phyloP scores from a whole-genome alignment of 2,329 filamentous ascomycete species.

The Fusarium humuli region DNA sequence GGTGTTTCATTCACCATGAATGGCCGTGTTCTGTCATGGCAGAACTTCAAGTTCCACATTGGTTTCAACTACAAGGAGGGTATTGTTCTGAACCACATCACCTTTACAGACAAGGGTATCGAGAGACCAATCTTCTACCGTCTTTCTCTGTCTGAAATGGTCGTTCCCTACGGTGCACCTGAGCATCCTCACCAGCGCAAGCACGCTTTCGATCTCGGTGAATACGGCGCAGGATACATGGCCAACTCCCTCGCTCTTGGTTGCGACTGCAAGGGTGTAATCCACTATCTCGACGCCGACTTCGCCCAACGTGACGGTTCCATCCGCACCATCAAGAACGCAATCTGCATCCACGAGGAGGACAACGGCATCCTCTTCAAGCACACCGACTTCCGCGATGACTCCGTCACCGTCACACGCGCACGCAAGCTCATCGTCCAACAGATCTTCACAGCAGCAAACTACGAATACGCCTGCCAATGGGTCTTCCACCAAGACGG shows the following conservation, averaged over 20 bases:
- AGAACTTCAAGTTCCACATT: conserved; percentile 93
- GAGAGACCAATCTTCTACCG: conserved; percentile 87
- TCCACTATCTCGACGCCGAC: conserved; percentile 90
- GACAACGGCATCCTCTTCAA: conserved; percentile 94
- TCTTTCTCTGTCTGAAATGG: conserved; percentile 91
- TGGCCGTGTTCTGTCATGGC: conserved; percentile 81
- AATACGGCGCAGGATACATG: conserved; percentile 87
- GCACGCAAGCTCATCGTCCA: conserved; percentile 88
- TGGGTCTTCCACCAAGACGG: conserved; percentile 91
- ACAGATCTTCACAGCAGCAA: conserved; percentile 94
- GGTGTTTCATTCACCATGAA: conserved; percentile 87
- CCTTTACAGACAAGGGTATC: conserved; percentile 85
- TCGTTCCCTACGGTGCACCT: conserved; percentile 87
- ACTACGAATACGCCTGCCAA: conserved; percentile 85
- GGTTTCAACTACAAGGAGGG: conserved; percentile 97
- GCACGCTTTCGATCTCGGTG: conserved; percentile 83
- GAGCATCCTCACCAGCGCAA: conserved; percentile 84
- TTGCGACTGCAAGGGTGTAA: conserved; percentile 89
- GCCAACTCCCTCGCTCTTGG: conserved; percentile 81
- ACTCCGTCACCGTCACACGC: conserved; percentile 86
- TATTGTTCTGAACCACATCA: conserved; percentile 89
- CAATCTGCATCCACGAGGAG: conserved; percentile 95
- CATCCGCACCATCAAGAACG: conserved; percentile 88
- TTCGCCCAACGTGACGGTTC: conserved; percentile 83
- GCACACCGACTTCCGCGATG: conserved; percentile 92